Percentiles rank a stretch among this genome's conserved stretches.
phyloP scores from a whole-genome alignment of 2,329 filamentous ascomycete species.

The Dactylellina haptotyla region DNA sequence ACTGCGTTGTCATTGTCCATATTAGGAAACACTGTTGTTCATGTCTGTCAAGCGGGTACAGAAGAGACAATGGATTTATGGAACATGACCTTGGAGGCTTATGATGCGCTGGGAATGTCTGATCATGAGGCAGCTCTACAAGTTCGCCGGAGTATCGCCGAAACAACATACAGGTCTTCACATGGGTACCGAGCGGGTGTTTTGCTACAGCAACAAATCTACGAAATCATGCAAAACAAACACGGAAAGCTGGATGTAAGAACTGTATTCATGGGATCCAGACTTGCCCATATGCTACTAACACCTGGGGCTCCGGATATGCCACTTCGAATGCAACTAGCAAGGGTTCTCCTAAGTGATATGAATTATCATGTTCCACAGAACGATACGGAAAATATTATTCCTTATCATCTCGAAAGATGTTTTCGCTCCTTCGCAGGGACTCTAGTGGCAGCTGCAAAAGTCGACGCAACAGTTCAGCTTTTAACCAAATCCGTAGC shows the following conservation, averaged over 20 bases:
- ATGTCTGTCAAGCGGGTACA: not conserved
- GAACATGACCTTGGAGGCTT: slow-evolving; percentile 3
- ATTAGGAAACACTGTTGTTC: not conserved
- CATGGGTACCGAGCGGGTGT: slow-evolving; percentile 1
- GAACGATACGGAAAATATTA: not conserved
- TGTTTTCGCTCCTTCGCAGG: slow-evolving; percentile 3
- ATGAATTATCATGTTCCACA: slow-evolving; percentile 4
- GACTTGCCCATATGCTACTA: slow-evolving; percentile 7
- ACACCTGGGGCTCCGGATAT: not conserved
- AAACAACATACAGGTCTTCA: not conserved
- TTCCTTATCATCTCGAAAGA: not conserved
- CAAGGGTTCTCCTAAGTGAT: not conserved
- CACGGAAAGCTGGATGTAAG: not conserved
- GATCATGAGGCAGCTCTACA: not conserved
- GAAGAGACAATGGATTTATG: slow-evolving; percentile 7
- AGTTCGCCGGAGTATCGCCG: not conserved
- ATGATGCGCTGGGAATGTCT: slow-evolving; percentile 2
- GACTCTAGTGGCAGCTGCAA: not conserved
- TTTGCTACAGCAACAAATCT: not conserved
- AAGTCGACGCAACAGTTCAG: not conserved
- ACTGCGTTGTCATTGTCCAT: slow-evolving; percentile 8
- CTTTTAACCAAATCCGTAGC: slow-evolving; percentile 8
- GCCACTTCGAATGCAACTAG: not conserved
- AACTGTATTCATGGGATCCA: slow-evolving; percentile 1
- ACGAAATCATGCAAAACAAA: not conserved